Evolutionary conservation across 768 basidiomycete species (phyloP).

Genomic region (Infundibulicybe gibba): DNA sequence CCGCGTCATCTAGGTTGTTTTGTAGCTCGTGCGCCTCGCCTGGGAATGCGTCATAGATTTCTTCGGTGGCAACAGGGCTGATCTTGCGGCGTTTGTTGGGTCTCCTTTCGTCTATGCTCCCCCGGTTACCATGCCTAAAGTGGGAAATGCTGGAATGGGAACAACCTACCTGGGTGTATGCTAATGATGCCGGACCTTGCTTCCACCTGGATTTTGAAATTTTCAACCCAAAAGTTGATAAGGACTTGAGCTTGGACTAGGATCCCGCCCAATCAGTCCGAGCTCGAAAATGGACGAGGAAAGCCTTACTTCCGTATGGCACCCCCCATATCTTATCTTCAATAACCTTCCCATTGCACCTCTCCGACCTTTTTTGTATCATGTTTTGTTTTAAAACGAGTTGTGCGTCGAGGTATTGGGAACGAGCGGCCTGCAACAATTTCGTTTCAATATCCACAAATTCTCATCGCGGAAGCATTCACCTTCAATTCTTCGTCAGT

Average conservation of each 20-base stretch:
- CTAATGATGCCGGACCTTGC: conserved; percentile 40
- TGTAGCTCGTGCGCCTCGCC: too few relatives aligned
- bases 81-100: conserved; percentile 19
- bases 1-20: too few relatives aligned
- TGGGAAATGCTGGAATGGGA: not conserved
- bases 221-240: conserved; percentile 71
- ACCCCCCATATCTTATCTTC: conserved; percentile 66
- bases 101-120: conserved; percentile 23
- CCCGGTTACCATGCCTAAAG: not conserved
- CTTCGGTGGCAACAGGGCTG: too few relatives aligned
- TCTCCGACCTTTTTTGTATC: conserved; percentile 51
- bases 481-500: conserved; percentile 83
- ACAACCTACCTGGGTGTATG: not conserved
- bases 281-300: not conserved
- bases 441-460: conserved; percentile 1
- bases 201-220: conserved; percentile 68
- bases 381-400: conserved; percentile 46
- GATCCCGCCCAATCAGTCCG: not conserved
- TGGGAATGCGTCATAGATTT: too few relatives aligned
- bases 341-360: conserved; percentile 46
- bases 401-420: conserved; percentile 67
- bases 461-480: conserved; percentile 3
- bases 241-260: conserved; percentile 66
- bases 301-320: conserved; percentile 57
- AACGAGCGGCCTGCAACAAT: conserved; percentile 48